A percentile compares a stretch with the other conserved stretches of the same genome.
Evolutionary conservation across 352 stramenopile species (phyloP).

Genomic region (Blastocystis sp.): DNA sequence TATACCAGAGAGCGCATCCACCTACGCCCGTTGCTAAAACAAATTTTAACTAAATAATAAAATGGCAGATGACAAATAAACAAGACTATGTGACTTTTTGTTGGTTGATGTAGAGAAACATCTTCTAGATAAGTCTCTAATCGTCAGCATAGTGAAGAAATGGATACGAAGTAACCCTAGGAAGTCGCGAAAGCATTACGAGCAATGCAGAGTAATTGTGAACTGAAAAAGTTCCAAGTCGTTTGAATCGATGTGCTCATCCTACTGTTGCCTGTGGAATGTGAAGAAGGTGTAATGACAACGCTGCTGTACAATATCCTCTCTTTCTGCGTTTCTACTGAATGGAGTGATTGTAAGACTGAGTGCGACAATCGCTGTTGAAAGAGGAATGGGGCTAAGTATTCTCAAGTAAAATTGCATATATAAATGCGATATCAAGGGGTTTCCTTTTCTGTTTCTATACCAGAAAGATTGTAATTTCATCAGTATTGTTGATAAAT

Average conservation of each 20-base stretch:
- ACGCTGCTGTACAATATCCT: no score
- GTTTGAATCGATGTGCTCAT: no score
- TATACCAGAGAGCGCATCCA: background rate
- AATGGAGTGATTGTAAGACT: no score
- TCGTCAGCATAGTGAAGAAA: background rate
- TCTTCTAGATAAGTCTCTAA: background rate
- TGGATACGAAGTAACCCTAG: background rate
- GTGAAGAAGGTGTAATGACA: no score
- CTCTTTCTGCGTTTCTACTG: no score
- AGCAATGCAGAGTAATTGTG: no score
- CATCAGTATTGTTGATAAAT: background rate
- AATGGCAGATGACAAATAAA: background rate
- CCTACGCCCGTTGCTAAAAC: background rate
- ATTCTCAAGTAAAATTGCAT: background rate
- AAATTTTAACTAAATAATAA: background rate
- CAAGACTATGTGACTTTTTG: background rate
- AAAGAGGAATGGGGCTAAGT: background rate
- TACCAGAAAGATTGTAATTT: slow-evolving; percentile 41
- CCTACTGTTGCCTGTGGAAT: no score
- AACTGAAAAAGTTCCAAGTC: no score
- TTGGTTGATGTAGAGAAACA: background rate
- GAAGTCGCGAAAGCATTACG: background rate
- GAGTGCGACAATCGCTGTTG: no score
- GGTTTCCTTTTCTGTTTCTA: background rate
- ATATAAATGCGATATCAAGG: background rate